Conservation (phyloP, 2,329 filamentous ascomycete species). For the Cladophialophora immunda region DNA sequence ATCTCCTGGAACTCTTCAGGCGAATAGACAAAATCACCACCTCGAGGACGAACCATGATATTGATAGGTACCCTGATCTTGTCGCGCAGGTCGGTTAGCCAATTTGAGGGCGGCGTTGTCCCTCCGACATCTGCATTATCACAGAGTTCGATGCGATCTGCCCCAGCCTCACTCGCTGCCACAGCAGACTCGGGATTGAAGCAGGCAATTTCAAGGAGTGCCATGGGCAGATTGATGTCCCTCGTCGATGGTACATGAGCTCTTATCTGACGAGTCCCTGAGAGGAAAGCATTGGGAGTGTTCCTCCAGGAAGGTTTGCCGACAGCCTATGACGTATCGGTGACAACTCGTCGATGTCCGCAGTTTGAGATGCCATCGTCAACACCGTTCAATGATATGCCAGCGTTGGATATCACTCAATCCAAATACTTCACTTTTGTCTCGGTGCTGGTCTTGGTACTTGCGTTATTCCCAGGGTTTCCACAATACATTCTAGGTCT, state of each 20-base stretch:
- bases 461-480: constrained; percentile 38
- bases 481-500: constrained; percentile 38
- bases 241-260: not conserved
- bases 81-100: constrained; percentile 39
- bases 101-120: constrained; percentile 49
- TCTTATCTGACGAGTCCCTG: not conserved
- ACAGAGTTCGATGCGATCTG: constrained; percentile 63
- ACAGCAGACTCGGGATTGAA: constrained; percentile 49
- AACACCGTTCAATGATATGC: constrained; percentile 28
- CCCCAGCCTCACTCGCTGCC: constrained; percentile 53
- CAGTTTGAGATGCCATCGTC: not conserved
- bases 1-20: constrained; percentile 54
- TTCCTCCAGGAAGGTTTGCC: not conserved
- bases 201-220: constrained; percentile 25
- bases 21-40: constrained; percentile 56
- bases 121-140: constrained; percentile 52
- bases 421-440: constrained; percentile 33
- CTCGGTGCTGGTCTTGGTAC: constrained; percentile 30
- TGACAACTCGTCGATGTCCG: not conserved
- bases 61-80: constrained; percentile 54
- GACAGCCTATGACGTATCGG: not conserved
- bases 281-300: not conserved
- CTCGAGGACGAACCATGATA: constrained; percentile 63
- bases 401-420: constrained; percentile 34
- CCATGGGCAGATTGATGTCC: constrained; percentile 6